Conservation (phyloP, 768 basidiomycete genomes). For the Polyporus arcularius region DNA sequence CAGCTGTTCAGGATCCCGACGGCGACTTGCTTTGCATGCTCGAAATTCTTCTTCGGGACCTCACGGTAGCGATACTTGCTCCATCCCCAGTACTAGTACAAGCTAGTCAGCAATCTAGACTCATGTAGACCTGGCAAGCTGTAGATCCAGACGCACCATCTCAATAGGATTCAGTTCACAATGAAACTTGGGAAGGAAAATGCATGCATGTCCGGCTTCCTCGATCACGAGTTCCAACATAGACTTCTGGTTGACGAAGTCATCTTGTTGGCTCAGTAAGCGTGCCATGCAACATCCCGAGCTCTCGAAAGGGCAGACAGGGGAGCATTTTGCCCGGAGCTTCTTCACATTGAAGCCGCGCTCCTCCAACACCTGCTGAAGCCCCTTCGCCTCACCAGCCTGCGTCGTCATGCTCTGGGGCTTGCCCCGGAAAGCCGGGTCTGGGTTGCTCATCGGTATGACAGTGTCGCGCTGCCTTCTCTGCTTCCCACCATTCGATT, state of each 20-base stretch:
- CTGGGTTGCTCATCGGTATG: slow-evolving; percentile 40
- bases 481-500: slow-evolving; percentile 7
- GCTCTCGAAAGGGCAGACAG: slow-evolving; percentile 26
- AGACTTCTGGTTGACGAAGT: slow-evolving; percentile 40
- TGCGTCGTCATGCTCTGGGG: slow-evolving; percentile 38
- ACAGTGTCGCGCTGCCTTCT: slow-evolving; percentile 22
- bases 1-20: slow-evolving; percentile 35
- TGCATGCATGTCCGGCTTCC: slow-evolving; percentile 35
- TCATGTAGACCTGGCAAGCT: too few relatives aligned
- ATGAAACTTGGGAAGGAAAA: slow-evolving; percentile 48
- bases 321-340: slow-evolving; percentile 35
- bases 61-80: slow-evolving; percentile 37
- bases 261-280: slow-evolving; percentile 40
- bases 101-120: too few relatives aligned
- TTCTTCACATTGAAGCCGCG: slow-evolving; percentile 38
- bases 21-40: slow-evolving; percentile 32
- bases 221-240: slow-evolving; percentile 35
- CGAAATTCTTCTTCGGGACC: slow-evolving; percentile 34
- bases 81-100: slow-evolving; percentile 35
- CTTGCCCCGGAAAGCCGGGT: slow-evolving; percentile 25
- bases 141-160: slow-evolving; percentile 38
- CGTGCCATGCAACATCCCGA: slow-evolving; percentile 38
- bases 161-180: slow-evolving; percentile 51
- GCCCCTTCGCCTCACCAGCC: slow-evolving; percentile 29
- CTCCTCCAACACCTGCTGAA: slow-evolving; percentile 39